Evolutionary conservation across 768 basidiomycete species (phyloP).

Genomic region (Suillus subaureus): DNA sequence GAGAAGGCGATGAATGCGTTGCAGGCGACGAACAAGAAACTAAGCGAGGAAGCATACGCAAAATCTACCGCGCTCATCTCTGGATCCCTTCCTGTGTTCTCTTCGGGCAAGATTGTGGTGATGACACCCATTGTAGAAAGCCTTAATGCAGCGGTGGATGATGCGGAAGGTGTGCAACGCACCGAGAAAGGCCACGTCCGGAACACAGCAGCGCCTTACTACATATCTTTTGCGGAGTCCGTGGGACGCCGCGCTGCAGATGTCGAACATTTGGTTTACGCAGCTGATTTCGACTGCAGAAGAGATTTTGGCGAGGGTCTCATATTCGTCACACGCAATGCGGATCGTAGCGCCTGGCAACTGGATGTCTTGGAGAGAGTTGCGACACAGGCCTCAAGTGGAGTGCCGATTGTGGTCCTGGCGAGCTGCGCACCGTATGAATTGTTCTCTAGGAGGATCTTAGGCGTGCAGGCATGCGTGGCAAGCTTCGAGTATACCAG

Average conservation of each 20-base stretch:
- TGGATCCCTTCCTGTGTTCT: constrained; percentile 37
- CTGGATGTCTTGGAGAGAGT: constrained; percentile 39
- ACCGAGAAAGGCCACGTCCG: constrained; percentile 44
- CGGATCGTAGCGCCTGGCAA: constrained; percentile 56
- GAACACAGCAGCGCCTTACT: constrained; percentile 62
- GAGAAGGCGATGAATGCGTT: constrained; percentile 30
- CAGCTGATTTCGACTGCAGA: constrained; percentile 5
- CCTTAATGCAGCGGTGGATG: constrained; percentile 67
- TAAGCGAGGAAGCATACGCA: constrained; percentile 52
- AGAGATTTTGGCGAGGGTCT: constrained; percentile 11
- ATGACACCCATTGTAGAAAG: constrained; percentile 60
- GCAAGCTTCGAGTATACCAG: constrained; percentile 63
- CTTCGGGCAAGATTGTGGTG: constrained; percentile 38
- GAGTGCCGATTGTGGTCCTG: constrained; percentile 47
- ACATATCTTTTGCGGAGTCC: constrained; percentile 47
- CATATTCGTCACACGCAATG: constrained; percentile 63
- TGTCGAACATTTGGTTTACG: constrained; percentile 52
- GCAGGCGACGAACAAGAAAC: constrained; percentile 38
- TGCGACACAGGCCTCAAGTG: constrained; percentile 15
- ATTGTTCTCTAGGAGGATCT: constrained; percentile 33
- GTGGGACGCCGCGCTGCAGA: constrained; percentile 34
- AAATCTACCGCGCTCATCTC: constrained; percentile 49
- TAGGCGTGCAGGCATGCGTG: constrained; percentile 39
- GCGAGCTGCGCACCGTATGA: constrained; percentile 74
- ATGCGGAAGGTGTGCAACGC: constrained; percentile 46